phyloP scores from a whole-genome alignment of 2,329 filamentous ascomycete species.

The Diaporthe citrichinensis region DNA sequence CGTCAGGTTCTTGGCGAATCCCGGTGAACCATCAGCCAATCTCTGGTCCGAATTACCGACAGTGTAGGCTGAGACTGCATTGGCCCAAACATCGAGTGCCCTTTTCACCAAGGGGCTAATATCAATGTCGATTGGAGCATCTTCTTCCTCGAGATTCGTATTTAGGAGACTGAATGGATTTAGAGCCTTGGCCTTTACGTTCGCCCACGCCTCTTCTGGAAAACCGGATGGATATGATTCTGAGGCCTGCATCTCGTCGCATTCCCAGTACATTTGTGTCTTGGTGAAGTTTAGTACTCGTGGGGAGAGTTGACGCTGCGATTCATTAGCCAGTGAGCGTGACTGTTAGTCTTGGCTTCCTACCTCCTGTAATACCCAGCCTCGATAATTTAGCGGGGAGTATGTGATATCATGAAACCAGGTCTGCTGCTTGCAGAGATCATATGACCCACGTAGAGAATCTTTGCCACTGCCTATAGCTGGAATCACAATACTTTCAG shows the following conservation, averaged over 20 bases:
- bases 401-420: neutral
- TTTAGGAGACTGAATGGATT: constrained; percentile 14
- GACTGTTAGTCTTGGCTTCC: neutral
- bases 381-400: neutral
- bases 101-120: neutral
- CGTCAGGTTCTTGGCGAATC: constrained; percentile 1
- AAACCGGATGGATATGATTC: constrained; percentile 9
- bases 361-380: constrained; percentile 16
- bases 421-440: constrained; percentile 12
- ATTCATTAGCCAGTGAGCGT: neutral
- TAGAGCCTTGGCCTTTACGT: neutral
- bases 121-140: neutral
- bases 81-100: constrained; percentile 1
- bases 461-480: neutral
- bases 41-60: neutral
- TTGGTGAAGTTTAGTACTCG: neutral
- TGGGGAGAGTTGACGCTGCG: constrained; percentile 2
- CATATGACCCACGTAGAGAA: constrained; percentile 14
- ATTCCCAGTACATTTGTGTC: constrained; percentile 17
- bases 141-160: neutral
- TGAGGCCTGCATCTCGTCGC: constrained; percentile 17
- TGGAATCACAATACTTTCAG: constrained; percentile 1
- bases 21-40: neutral
- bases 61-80: constrained; percentile 15
- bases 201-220: neutral